Evolutionary conservation across 768 basidiomycete genomes (phyloP), one percentile per base, ranked within the genome.

Genomic region (Lentinula detonsa): DNA sequence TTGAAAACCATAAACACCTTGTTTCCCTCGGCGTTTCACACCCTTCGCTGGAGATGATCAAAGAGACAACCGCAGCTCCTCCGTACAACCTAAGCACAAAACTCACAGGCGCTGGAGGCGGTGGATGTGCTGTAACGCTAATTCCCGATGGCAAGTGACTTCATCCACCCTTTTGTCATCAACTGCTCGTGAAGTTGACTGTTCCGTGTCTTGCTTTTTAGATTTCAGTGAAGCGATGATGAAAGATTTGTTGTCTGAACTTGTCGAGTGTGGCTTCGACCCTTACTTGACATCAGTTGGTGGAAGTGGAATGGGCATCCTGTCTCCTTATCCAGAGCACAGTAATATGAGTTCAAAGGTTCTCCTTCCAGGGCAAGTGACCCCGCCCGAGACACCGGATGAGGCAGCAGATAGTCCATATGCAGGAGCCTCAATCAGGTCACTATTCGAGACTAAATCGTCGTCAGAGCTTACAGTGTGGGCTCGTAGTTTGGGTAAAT

Each of bases 21-120:
- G 87, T 85, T 34, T 78, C 85, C 34, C 83, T 99, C 33, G 93
- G 88, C 11, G 97, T 98, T 35, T 97, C 95, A 2, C 97, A 99
- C 72, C 85, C 93, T 10, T 75, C 87, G 1, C 75, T 99, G 61
- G 97, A 99, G 73, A 75, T 79, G 21, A 94, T 98, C 65, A 84
- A 86, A 59, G 73, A 78, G n/a, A 86, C 81, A 65, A 92, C 94
- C 0, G 73, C 76, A 9, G 78, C 80, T 9, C 69, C 76, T 63
- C 88, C 87, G 7, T 90, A 88, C 74, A 74, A 76, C 9, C 77
- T 98, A 52, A 86, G 85, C 67, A 95, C 94, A n/a, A 97, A 98
- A 77, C 75, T 99, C 60, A 99, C 97, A 6, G 97, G 97, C 45
- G 96, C 97, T 7, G 97, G 97, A 34, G 97, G 97, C 43, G 97